phyloP scores from a whole-genome alignment of 345 rosid genomes.

The Arabidopsis arenosa region DNA sequence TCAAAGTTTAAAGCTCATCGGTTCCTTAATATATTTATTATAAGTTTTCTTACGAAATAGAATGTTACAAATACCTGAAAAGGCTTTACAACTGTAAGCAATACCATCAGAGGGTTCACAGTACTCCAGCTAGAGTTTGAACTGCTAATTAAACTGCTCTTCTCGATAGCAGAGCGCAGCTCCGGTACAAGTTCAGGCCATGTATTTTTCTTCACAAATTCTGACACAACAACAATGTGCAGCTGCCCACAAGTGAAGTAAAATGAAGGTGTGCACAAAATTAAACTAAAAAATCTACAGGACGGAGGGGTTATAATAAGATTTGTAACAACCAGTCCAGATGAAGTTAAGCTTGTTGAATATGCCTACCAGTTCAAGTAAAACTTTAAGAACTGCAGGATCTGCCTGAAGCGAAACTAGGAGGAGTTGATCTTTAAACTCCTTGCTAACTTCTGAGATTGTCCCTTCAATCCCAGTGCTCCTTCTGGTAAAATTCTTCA shows the following conservation, averaged over 20 bases:
- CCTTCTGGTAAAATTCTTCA: constrained; percentile 71
- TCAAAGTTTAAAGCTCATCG: background rate
- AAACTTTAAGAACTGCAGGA: constrained; percentile 66
- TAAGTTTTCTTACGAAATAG: background rate
- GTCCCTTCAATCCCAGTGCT: constrained; percentile 47
- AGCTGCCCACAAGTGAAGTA: constrained; percentile 54
- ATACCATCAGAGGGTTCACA: constrained; percentile 63
- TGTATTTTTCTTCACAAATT: constrained; percentile 67
- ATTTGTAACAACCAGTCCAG: background rate
- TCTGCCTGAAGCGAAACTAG: constrained; percentile 67
- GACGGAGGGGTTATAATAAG: constrained; percentile 4
- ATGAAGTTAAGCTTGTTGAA: constrained; percentile 4
- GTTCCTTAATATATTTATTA: background rate
- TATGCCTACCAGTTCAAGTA: constrained; percentile 72
- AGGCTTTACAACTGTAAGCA: constrained; percentile 75
- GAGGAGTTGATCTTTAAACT: constrained; percentile 78
- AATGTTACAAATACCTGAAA: constrained; percentile 64
- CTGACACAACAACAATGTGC: constrained; percentile 59
- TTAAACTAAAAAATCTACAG: background rate
- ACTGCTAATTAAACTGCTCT: constrained; percentile 54
- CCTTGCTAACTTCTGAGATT: constrained; percentile 57
- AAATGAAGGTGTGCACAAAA: constrained; percentile 24
- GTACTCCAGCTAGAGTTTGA: constrained; percentile 57
- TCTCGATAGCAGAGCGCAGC: constrained; percentile 64
- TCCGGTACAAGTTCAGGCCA: constrained; percentile 87